Conservation (phyloP, 2,329 filamentous ascomycete species). For the Monosporascus sp. region DNA sequence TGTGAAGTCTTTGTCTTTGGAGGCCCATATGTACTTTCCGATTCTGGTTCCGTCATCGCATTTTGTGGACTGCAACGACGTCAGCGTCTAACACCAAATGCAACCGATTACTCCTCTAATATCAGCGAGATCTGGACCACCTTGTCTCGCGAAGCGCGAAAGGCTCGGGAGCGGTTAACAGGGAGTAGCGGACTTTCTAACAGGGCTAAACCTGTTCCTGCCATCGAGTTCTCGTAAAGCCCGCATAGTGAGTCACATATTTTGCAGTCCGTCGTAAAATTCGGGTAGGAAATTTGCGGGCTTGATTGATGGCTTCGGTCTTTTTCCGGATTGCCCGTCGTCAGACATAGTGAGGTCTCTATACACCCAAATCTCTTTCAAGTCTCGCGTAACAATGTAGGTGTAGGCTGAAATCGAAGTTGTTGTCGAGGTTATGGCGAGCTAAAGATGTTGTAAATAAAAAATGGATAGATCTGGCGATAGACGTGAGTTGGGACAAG, state of each 20-base stretch:
- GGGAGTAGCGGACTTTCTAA: no score
- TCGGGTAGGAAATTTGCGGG: slow-evolving; percentile 11
- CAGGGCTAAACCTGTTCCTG: slow-evolving; percentile 5
- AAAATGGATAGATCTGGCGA: no score
- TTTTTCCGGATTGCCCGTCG: neutral
- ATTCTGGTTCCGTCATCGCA: neutral
- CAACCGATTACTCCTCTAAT: neutral
- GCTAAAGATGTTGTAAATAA: no score
- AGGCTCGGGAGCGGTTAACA: neutral
- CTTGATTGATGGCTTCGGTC: neutral
- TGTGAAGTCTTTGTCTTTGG: neutral
- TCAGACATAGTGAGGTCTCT: neutral
- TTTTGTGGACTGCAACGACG: neutral
- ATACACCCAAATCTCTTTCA: neutral
- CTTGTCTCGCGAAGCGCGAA: neutral
- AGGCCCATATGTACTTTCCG: neutral
- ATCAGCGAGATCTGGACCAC: neutral
- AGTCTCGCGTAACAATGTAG: neutral
- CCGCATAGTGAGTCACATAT: slow-evolving; percentile 17
- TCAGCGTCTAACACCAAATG: neutral
- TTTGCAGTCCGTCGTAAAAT: slow-evolving; percentile 19
- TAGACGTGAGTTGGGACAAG: no score
- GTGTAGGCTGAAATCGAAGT: slow-evolving; percentile 2
- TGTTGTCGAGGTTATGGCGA: no score
- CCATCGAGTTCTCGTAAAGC: slow-evolving; percentile 20